A percentile compares a stretch with the other conserved stretches of the same genome.
Conservation (phyloP, 2,329 filamentous ascomycete species). For the Clonostachys byssicola region DNA sequence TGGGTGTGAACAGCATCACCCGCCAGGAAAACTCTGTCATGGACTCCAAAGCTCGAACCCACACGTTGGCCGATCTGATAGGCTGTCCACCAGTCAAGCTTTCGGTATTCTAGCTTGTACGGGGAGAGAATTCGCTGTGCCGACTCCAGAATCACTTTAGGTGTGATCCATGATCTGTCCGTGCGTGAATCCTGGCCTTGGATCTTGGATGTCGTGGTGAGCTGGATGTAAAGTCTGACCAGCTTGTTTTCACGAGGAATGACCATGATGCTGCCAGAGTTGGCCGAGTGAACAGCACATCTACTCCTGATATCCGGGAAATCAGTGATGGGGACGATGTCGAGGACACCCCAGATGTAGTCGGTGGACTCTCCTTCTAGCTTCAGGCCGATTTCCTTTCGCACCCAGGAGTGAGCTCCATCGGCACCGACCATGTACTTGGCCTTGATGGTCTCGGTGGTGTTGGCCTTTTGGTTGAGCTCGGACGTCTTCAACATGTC, state of each 20-base stretch:
- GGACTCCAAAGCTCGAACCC: constrained; percentile 48
- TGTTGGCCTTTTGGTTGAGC: constrained; percentile 23
- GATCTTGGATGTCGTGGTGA: constrained; percentile 36
- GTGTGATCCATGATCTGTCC: constrained; percentile 59
- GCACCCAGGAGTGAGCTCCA: constrained; percentile 63
- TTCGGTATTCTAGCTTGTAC: constrained; percentile 60
- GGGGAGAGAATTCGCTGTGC: constrained; percentile 63
- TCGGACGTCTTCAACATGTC: constrained; percentile 31
- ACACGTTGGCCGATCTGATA: constrained; percentile 65
- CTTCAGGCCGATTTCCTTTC: constrained; percentile 51
- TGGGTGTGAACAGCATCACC: constrained; percentile 61
- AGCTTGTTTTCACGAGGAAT: constrained; percentile 61
- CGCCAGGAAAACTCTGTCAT: constrained; percentile 62
- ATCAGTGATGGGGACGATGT: constrained; percentile 36
- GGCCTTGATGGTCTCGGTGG: constrained; percentile 23
- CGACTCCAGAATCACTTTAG: constrained; percentile 55
- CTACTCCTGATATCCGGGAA: constrained; percentile 57
- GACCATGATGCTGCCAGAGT: constrained; percentile 56
- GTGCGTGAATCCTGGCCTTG: constrained; percentile 38
- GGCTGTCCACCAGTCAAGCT: constrained; percentile 67
- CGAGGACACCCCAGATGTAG: constrained; percentile 46
- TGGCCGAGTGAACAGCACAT: constrained; percentile 52
- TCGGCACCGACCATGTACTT: constrained; percentile 66
- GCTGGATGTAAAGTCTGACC: constrained; percentile 62
- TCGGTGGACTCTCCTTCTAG: constrained; percentile 52